Conservation (phyloP, 352 stramenopile genomes). For the Hyaloperonospora brassicae region DNA sequence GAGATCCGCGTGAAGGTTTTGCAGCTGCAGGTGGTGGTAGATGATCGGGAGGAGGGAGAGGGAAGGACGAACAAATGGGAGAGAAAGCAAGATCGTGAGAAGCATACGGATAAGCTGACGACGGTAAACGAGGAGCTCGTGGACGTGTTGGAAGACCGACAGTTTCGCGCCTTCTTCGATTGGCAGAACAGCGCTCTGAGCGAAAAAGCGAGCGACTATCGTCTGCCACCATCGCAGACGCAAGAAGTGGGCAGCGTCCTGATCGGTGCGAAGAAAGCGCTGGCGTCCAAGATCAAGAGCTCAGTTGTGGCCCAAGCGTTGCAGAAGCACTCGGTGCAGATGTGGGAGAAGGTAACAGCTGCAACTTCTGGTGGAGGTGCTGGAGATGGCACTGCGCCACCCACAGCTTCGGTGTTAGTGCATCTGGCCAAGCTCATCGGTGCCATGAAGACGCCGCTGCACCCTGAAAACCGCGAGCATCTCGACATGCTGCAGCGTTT, state of each 20-base stretch:
- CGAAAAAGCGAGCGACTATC: conserved; percentile 4
- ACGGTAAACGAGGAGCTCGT: conserved; percentile 23
- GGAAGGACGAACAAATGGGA: not conserved
- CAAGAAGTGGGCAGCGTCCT: conserved; percentile 59
- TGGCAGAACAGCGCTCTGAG: conserved; percentile 24
- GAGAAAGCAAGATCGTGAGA: too few species aligned
- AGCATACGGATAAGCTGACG: not conserved
- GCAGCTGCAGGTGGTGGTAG: conserved; percentile 36
- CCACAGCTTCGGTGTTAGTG: conserved; percentile 46
- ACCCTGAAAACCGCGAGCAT: conserved; percentile 57
- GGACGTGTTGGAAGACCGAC: conserved; percentile 57
- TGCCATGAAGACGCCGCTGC: conserved; percentile 53
- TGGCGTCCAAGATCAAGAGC: conserved; percentile 78
- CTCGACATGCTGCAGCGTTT: conserved; percentile 56
- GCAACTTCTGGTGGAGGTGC: conserved; percentile 16
- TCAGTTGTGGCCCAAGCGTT: conserved; percentile 56
- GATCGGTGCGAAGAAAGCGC: conserved; percentile 68
- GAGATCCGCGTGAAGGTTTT: conserved; percentile 72
- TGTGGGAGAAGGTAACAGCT: conserved; percentile 67
- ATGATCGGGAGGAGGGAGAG: not conserved
- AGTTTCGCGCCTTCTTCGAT: conserved; percentile 61
- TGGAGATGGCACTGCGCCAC: conserved; percentile 28
- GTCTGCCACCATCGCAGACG: conserved; percentile 16
- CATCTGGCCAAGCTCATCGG: conserved; percentile 63
- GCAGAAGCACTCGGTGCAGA: conserved; percentile 62